A percentile compares a stretch with the other conserved stretches of the same genome.
Conservation (phyloP, 225 moss, liverwort and hornwort genomes). For the Lunularia cruciata region DNA sequence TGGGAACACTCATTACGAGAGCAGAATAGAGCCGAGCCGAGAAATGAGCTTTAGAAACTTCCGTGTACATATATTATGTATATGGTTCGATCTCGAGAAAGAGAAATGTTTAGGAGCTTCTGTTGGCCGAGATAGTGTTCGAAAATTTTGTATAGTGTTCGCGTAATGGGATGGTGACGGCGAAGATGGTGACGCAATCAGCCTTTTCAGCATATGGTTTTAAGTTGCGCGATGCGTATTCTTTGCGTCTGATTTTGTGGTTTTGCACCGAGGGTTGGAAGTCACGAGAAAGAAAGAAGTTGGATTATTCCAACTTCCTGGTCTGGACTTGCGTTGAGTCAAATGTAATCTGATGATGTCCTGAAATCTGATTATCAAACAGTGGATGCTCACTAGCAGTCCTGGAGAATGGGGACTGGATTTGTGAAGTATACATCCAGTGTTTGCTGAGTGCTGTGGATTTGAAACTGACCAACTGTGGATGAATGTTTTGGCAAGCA, state of each 20-base stretch:
- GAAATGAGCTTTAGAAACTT: not conserved
- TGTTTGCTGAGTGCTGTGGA: too few species aligned
- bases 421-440: too few species aligned
- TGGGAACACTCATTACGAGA: not conserved
- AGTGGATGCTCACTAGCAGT: too few species aligned
- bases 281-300: too few species aligned
- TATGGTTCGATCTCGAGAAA: not conserved
- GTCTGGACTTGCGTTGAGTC: too few species aligned
- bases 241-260: not conserved
- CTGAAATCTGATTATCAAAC: too few species aligned
- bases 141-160: not conserved
- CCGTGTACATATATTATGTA: constrained; percentile 5
- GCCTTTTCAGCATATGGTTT: not conserved
- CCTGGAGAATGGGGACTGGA: too few species aligned
- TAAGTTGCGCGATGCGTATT: constrained; percentile 4
- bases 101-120: not conserved
- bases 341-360: too few species aligned
- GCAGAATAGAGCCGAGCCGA: not conserved
- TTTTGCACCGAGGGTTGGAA: too few species aligned
- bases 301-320: too few species aligned
- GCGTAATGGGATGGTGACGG: not conserved
- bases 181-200: not conserved
- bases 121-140: not conserved
- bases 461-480: too few species aligned
- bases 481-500: too few species aligned